Base-by-base conservation (phyloP, 768 basidiomycete genomes). In the Amanita thiersii region DNA sequence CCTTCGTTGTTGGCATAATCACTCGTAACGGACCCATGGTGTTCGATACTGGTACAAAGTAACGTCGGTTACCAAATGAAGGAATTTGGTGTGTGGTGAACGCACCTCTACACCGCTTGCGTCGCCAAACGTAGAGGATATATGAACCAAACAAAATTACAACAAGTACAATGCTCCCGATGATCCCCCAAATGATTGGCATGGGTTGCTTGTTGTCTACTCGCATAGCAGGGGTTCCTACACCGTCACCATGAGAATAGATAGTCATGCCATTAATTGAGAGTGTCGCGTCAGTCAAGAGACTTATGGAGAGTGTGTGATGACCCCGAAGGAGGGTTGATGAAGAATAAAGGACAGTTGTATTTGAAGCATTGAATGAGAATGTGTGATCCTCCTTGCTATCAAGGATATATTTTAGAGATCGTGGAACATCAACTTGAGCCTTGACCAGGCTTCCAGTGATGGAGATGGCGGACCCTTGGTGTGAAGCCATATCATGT, bases 1-100 rank as follows among this genome's bases (percentile, higher is more conserved):
- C 56, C 38, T 58, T 61, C 21, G 56, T 51, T 8, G 45, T 48
- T 2, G 58, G 56, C 33, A 58, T 46, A 12, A 46, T 50, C 15
- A 48, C 56, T 45, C 54, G 54, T 4, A 61, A 47, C 3, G 58
- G 54, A 5, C 58, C 53, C 39, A 51, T 52, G 14, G 48, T 46
- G 39, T 57, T 47, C 14, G 37, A 42, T 33, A 47, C 48, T 54
- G 24, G 5, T 12, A 30, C 8, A 11, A 14, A n/a, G n/a, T n/a
- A n/a, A n/a, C n/a, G n/a, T n/a, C n/a, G n/a, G n/a, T n/a, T n/a
- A n/a, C n/a, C n/a, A n/a, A n/a, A n/a, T n/a, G n/a, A n/a, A n/a
- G n/a, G n/a, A n/a, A n/a, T n/a, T n/a, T n/a, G n/a, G n/a, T n/a
- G n/a, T n/a, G n/a, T n/a, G n/a, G n/a, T n/a, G n/a, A n/a, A n/a